These are phyloP conservation scores for Xylariaceae sp. DNA, from an alignment of 2,329 filamentous ascomycete species.

Conservation along the genomic window DNA sequence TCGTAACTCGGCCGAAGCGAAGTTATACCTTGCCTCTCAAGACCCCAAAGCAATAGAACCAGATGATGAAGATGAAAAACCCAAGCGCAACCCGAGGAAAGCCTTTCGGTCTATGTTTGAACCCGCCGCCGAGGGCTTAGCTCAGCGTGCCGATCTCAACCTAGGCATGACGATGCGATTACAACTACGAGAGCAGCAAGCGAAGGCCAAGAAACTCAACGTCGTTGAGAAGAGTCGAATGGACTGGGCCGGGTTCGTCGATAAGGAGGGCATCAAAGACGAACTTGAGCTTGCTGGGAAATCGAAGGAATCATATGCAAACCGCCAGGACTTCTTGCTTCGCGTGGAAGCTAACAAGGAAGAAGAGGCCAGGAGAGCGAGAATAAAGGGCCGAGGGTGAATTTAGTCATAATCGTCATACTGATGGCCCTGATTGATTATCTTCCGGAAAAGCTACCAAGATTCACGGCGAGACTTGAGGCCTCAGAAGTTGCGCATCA, in stretches of 20 bases:
- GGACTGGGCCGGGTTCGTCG: constrained; percentile 70
- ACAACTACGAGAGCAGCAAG: constrained; percentile 43
- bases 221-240: constrained; percentile 69
- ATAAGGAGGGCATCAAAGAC: constrained; percentile 67
- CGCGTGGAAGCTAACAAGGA: constrained; percentile 61
- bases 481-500: too few species aligned
- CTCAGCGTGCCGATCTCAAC: constrained; percentile 53
- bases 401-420: too few species aligned
- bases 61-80: constrained; percentile 27
- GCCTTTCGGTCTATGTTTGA: constrained; percentile 62
- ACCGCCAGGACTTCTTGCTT: constrained; percentile 61
- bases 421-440: too few species aligned
- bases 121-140: constrained; percentile 43
- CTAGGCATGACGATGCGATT: constrained; percentile 50
- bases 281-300: constrained; percentile 62
- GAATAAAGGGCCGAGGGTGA: constrained; percentile 40
- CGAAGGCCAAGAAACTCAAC: constrained; percentile 61
- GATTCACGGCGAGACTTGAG: too few species aligned
- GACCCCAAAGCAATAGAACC: constrained; percentile 29
- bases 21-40: constrained; percentile 56
- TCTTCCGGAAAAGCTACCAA: too few species aligned
- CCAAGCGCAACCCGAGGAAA: constrained; percentile 47
- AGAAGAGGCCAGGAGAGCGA: constrained; percentile 54
- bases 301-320: constrained; percentile 60
- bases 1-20: constrained; percentile 62